Percentiles rank a stretch among this genome's conserved stretches.
Evolutionary conservation across 208 protist genomes (phyloP).

Genomic region (Trichomonas tenax): DNA sequence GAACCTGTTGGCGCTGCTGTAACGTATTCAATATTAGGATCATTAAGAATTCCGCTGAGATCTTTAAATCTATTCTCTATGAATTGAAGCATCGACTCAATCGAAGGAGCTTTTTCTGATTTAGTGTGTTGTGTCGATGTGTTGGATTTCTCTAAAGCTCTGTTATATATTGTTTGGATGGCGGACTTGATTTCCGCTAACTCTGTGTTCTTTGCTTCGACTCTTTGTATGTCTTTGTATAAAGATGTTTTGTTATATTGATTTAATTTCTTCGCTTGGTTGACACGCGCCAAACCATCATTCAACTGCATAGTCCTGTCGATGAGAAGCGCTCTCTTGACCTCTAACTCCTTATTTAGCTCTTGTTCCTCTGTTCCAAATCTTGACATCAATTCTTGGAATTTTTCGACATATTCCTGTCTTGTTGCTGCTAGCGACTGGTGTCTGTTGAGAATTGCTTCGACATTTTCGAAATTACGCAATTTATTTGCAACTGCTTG

Average conservation of each 20-base stretch:
- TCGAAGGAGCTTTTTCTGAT: not conserved
- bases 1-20: not conserved
- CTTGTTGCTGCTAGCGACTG: not conserved
- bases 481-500: not conserved
- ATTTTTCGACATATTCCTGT: not conserved
- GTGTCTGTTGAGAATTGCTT: not conserved
- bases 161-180: not conserved
- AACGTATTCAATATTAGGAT: not conserved
- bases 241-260: not conserved
- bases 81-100: not conserved
- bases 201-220: not conserved
- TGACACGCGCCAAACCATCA: not conserved
- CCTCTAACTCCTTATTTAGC: not conserved
- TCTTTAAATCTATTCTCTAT: conserved; percentile 15
- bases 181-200: not conserved
- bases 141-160: not conserved
- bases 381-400: not conserved
- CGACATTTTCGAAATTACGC: not conserved
- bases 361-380: not conserved
- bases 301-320: not conserved
- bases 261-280: conserved; percentile 15
- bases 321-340: not conserved
- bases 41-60: not conserved
- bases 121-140: not conserved
- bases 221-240: not conserved